phyloP scores from a whole-genome alignment of 2,329 filamentous ascomycete genomes.

The Phaeosphaeriaceae sp. region DNA sequence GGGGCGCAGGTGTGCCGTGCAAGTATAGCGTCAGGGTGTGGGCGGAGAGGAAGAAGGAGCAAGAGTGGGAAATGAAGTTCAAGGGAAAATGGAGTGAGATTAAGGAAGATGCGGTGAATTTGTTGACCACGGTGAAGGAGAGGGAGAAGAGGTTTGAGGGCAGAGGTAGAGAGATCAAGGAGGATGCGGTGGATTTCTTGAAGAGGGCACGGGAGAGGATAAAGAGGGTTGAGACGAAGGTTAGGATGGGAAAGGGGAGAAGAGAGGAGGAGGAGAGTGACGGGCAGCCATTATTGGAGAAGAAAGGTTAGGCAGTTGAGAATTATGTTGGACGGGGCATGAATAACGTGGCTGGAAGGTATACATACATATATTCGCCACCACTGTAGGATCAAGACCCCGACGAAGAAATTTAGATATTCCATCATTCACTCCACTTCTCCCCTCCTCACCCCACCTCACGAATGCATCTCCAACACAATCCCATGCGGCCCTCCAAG shows the following conservation, averaged over 20 bases:
- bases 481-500: conserved; percentile 38
- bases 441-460: background rate
- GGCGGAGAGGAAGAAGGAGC: background rate
- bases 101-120: too few species aligned
- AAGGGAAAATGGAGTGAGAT: too few species aligned
- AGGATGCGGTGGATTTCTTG: too few species aligned
- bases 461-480: conserved; percentile 36
- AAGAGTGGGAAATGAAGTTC: background rate
- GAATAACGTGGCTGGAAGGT: background rate
- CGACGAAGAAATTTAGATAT: too few species aligned
- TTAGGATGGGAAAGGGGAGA: too few species aligned
- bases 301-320: background rate
- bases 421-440: background rate
- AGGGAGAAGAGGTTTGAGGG: too few species aligned
- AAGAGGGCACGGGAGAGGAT: too few species aligned
- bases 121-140: too few species aligned
- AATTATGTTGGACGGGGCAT: background rate
- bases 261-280: background rate
- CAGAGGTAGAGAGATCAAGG: too few species aligned
- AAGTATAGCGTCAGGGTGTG: background rate
- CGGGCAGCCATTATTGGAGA: background rate
- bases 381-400: background rate
- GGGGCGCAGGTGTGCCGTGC: background rate
- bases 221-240: too few species aligned
- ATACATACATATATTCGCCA: too few species aligned